Conservation (phyloP, 202 grass and related monocot species). For the Miscanthus sacchariflorus region DNA sequence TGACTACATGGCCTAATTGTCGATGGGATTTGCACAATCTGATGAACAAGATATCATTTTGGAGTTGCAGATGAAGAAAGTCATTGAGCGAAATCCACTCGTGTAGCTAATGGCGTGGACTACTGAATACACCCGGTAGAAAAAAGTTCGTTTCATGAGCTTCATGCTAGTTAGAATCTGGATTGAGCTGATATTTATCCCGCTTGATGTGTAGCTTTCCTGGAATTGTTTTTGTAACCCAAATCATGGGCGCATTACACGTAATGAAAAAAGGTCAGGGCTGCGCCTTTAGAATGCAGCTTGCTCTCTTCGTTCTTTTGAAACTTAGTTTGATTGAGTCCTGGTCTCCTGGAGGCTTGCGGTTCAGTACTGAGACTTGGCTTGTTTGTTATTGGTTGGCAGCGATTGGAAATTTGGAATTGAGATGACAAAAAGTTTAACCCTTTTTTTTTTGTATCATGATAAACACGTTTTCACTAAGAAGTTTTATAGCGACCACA, state of each 20-base stretch:
- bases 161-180: conserved; percentile 32
- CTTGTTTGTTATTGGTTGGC: too few species aligned
- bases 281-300: background rate
- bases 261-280: background rate
- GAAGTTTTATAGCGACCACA: too few species aligned
- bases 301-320: too few species aligned
- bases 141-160: conserved; percentile 33
- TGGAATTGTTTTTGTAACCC: conserved; percentile 37
- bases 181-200: conserved; percentile 27
- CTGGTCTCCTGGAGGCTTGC: too few species aligned
- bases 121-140: conserved; percentile 4
- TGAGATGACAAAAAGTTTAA: too few species aligned
- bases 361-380: too few species aligned
- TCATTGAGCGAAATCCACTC: background rate
- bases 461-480: too few species aligned
- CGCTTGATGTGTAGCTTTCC: conserved; percentile 33
- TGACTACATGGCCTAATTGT: background rate
- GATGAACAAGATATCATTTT: background rate
- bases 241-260: conserved; percentile 14
- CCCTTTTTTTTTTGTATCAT: too few species aligned
- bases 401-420: too few species aligned
- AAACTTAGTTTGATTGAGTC: too few species aligned
- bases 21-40: background rate
- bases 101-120: conserved; percentile 11
- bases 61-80: background rate